Conservation (phyloP, 257 asterid genomes). For the Buddleja alternifolia region DNA sequence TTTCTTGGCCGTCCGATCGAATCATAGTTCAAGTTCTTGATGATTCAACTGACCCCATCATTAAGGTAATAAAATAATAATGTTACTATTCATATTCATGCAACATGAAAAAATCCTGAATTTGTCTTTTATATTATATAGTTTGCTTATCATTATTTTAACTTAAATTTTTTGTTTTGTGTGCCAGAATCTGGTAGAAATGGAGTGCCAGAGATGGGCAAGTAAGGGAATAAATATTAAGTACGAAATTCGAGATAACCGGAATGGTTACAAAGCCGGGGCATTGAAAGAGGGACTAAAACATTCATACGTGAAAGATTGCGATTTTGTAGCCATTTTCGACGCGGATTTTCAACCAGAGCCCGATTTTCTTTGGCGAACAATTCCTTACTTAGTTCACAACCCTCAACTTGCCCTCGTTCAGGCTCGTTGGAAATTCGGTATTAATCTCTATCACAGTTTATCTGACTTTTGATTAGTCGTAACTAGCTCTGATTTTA, state of each 20-base stretch:
- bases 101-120: neutral
- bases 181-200: conserved; percentile 72
- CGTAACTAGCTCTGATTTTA: too few species aligned
- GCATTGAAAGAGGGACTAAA: conserved; percentile 83
- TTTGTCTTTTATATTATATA: too few species aligned
- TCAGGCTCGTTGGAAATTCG: conserved; percentile 95
- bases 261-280: conserved; percentile 96
- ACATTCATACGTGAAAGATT: conserved; percentile 72
- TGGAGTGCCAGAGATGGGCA: conserved; percentile 95
- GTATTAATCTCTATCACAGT: conserved; percentile 32
- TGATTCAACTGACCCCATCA: conserved; percentile 81
- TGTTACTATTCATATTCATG: neutral
- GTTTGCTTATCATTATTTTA: neutral
- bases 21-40: conserved; percentile 87
- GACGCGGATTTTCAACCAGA: conserved; percentile 98
- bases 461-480: too few species aligned
- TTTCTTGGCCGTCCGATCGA: conserved; percentile 94
- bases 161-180: neutral
- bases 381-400: conserved; percentile 76
- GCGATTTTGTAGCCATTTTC: conserved; percentile 84
- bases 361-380: conserved; percentile 85
- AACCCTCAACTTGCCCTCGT: conserved; percentile 86
- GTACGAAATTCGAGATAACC: conserved; percentile 84
- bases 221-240: conserved; percentile 88
- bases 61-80: conserved; percentile 57